A percentile compares a stretch with the other conserved stretches of the same genome.
Conservation (phyloP, 2,329 filamentous ascomycete genomes). For the Claviceps capensis region DNA sequence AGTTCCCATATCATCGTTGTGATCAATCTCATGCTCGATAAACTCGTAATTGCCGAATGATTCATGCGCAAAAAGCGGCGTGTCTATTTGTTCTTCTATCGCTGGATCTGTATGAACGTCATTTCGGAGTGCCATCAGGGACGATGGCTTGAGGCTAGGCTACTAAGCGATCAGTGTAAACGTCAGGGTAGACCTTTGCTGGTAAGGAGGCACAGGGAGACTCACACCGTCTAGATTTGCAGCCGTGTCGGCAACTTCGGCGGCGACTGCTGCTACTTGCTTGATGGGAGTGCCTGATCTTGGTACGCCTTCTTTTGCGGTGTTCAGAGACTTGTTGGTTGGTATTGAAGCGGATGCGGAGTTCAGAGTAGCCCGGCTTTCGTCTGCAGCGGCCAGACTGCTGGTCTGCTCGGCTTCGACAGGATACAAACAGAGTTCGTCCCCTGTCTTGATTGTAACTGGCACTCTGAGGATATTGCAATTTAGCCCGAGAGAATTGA, state of each 20-base stretch:
- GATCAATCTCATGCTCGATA: conserved; percentile 18
- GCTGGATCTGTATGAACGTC: not conserved
- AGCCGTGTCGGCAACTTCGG: conserved; percentile 30
- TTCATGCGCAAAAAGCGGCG: conserved; percentile 35
- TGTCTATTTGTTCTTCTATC: conserved; percentile 6
- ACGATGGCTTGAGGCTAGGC: conserved; percentile 6
- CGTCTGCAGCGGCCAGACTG: not conserved
- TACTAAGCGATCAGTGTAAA: conserved; percentile 8
- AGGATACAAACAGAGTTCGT: conserved; percentile 1
- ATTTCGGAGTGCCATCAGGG: not conserved
- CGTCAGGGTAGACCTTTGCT: conserved; percentile 6
- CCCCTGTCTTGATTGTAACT: conserved; percentile 6
- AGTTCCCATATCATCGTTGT: conserved; percentile 11
- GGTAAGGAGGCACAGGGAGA: not conserved
- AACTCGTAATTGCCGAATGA: conserved; percentile 27
- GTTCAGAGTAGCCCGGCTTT: not conserved
- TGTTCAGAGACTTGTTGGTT: conserved; percentile 13
- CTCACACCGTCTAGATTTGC: conserved; percentile 21
- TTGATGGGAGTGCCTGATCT: conserved; percentile 25
- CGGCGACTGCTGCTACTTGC: conserved; percentile 27
- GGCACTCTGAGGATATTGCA: conserved; percentile 10
- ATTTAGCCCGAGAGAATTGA: conserved; percentile 5
- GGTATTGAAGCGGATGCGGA: conserved; percentile 4
- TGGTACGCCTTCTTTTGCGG: not conserved
- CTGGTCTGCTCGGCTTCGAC: conserved; percentile 6